phyloP scores from a whole-genome alignment of 495 filamentous ascomycete species.

The Massariosphaeria phaeospora region DNA sequence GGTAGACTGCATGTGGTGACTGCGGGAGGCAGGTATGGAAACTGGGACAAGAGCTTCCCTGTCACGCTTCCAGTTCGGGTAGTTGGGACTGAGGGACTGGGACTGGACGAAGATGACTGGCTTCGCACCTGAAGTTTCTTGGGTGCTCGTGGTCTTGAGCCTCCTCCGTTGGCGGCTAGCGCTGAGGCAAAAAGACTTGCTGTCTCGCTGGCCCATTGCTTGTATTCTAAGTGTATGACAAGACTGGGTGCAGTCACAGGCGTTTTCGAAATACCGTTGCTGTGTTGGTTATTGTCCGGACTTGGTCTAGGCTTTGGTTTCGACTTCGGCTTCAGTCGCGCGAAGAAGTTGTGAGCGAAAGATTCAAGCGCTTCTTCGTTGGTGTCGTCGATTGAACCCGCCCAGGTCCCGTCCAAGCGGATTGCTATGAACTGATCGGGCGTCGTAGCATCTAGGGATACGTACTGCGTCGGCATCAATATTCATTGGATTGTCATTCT shows the following conservation, averaged over 20 bases:
- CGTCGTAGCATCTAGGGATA: conserved; percentile 16
- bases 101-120: not conserved
- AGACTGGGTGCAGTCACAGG: no score
- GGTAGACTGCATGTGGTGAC: conserved; percentile 7
- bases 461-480: conserved; percentile 9
- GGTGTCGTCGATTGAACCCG: conserved; percentile 27
- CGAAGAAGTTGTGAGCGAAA: conserved; percentile 24
- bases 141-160: not conserved
- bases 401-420: conserved; percentile 21
- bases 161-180: not conserved
- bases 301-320: conserved; percentile 3
- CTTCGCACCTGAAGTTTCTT: conserved; percentile 20
- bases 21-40: conserved; percentile 22
- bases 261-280: no score
- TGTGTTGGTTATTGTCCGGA: not conserved
- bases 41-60: conserved; percentile 3
- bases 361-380: conserved; percentile 22
- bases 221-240: no score
- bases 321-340: not conserved
- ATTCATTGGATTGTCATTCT: not conserved
- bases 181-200: conserved; percentile 6
- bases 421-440: conserved; percentile 28
- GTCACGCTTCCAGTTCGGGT: no score
- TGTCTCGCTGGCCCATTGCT: conserved; percentile 14
- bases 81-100: not conserved